Base-by-base conservation (phyloP, 208 protist species). In the Leptomonas pyrrhocoris region DNA sequence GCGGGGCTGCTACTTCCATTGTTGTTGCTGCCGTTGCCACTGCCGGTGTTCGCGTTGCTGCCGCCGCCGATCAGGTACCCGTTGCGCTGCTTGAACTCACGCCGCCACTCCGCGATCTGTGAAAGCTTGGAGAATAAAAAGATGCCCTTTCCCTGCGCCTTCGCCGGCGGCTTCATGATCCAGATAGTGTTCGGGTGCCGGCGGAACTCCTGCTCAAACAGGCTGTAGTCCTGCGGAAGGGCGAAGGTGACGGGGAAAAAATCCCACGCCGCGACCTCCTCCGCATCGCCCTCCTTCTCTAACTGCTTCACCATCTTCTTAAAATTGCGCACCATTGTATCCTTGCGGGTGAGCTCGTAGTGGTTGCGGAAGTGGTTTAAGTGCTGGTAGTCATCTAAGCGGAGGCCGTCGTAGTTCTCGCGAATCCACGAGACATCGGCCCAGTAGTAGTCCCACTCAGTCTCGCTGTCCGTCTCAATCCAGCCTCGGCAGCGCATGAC, bases 101-200 rank as follows among this genome's bases (percentile, higher is more conserved):
- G 87, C 18, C 90, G 92, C 96, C 97, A 99, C 27, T 98, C 92
- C 12, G 89, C 68, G 28, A 99, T 94, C 69, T 99, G 94, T 13
- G 86, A 95, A 15, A 99, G 87, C 66, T 98, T 98, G 7, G 97
- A 94, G 63, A 99, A 98, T 30, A 99, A 84, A 77, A 99, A 99
- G 58, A 99, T 99, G 56, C 98, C 98, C 67, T 98, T 98, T 6
- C 98, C 98, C 75, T 98, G 96, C 40, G 96, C 91, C 81, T 94
- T 98, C 8, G 92, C 96, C 0, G 98, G 95, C 18, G 98, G 98
- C 79, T 99, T 99, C 96, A 98, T 98, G 60, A 99, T 99, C 97
- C 97, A 98, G 36, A 92, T 84, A 1, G 81, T 73, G 60, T 94
- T 95, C 0, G 81, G 90, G 63, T 90, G 93, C 7, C 90, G 94